Conservation (phyloP, 371 early-diverging fungal genomes). For the Entomophthora muscae region DNA sequence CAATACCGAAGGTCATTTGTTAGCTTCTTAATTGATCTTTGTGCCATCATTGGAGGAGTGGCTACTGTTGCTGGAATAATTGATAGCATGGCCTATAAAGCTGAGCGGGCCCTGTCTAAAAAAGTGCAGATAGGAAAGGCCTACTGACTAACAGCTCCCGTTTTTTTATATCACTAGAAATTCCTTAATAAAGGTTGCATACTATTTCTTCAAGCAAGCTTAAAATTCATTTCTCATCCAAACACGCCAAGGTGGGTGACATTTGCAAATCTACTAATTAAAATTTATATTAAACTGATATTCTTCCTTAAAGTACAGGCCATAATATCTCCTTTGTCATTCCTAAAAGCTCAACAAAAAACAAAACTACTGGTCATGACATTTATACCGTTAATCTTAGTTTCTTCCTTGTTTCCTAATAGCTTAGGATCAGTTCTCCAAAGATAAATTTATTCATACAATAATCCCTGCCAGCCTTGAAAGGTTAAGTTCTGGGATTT, state of each 20-base stretch:
- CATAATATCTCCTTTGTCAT: neutral
- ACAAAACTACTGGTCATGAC: too few relatives aligned
- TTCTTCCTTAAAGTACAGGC: neutral
- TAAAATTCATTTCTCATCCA: too few relatives aligned
- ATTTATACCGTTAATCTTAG: too few relatives aligned
- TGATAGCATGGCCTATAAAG: constrained; percentile 76
- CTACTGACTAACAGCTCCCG: constrained; percentile 10
- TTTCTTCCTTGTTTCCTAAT: too few relatives aligned
- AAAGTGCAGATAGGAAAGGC: constrained; percentile 81
- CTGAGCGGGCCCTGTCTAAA: constrained; percentile 55
- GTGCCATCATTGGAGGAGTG: constrained; percentile 89
- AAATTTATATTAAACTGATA: neutral
- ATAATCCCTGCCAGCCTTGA: too few relatives aligned
- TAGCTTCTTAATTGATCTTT: constrained; percentile 74
- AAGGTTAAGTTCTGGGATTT: too few relatives aligned
- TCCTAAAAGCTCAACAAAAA: too few relatives aligned
- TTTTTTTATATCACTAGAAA: neutral
- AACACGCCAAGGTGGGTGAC: neutral
- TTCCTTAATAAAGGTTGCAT: neutral
- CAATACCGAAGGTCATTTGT: constrained; percentile 68
- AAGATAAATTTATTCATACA: too few relatives aligned
- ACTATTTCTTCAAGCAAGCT: neutral
- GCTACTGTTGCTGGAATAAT: constrained; percentile 87
- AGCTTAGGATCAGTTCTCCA: too few relatives aligned
- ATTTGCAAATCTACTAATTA: neutral